A percentile compares a stretch with the other conserved stretches of the same genome.
phyloP scores from a whole-genome alignment of 345 rosid species.

The Acer negundo region DNA sequence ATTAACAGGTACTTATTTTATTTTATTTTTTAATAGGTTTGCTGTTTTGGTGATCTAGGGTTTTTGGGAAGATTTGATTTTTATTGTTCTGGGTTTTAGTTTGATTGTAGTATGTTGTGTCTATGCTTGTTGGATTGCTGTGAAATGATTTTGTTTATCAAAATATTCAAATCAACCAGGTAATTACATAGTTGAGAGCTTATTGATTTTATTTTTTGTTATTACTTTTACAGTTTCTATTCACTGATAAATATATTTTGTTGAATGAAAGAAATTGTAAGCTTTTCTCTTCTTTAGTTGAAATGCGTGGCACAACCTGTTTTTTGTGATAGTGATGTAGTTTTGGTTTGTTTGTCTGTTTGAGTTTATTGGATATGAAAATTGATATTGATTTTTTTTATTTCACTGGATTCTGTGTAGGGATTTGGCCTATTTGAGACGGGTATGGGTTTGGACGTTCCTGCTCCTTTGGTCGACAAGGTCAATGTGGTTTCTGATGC shows the following conservation, averaged over 20 bases:
- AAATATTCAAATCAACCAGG: too few relatives aligned
- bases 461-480: conserved; percentile 40
- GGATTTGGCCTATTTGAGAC: not conserved
- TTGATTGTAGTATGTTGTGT: too few relatives aligned
- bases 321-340: not conserved
- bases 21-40: not conserved
- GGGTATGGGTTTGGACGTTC: conserved; percentile 49
- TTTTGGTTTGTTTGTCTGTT: not conserved
- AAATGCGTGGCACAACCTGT: too few relatives aligned
- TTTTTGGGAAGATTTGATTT: not conserved
- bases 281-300: not conserved
- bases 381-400: not conserved
- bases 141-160: not conserved
- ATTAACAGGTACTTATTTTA: conserved; percentile 16
- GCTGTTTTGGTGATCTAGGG: not conserved
- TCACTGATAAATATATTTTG: not conserved
- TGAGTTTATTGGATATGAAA: not conserved
- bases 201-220: too few relatives aligned
- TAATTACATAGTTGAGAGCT: too few relatives aligned
- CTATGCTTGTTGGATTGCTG: not conserved
- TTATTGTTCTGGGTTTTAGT: not conserved
- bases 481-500: conserved; percentile 26
- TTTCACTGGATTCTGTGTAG: conserved; percentile 21
- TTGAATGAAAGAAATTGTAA: not conserved
- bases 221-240: too few relatives aligned